Percentiles rank a stretch among this genome's conserved stretches.
These are phyloP conservation scores for Galium porrigens DNA, from an alignment of 305 asterid species.

Conservation along the genomic window DNA sequence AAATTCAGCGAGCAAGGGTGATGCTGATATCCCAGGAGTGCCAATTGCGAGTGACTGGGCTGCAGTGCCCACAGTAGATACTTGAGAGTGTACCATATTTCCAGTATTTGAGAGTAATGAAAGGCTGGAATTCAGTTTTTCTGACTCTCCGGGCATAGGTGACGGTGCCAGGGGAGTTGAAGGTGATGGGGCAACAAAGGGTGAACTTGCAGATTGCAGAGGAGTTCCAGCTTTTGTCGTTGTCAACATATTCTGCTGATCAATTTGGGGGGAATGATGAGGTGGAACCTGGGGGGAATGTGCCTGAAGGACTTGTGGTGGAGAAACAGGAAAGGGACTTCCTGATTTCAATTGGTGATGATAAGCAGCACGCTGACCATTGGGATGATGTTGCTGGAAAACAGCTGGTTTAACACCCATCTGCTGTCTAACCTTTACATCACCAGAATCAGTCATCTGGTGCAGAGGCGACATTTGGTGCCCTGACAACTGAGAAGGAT, in stretches of 20 bases:
- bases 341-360: conserved; percentile 58
- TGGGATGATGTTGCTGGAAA: conserved; percentile 49
- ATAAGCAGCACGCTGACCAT: conserved; percentile 49
- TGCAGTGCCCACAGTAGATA: conserved; percentile 41
- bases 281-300: conserved; percentile 58
- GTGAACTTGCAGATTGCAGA: conserved; percentile 69
- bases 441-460: conserved; percentile 64
- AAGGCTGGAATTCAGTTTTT: conserved; percentile 50
- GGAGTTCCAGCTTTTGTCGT: conserved; percentile 69
- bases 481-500: conserved; percentile 41
- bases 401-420: conserved; percentile 65
- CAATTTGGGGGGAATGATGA: conserved; percentile 70
- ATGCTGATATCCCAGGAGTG: conserved; percentile 96
- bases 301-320: conserved; percentile 64
- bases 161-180: conserved; percentile 87
- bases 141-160: conserved; percentile 77
- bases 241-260: conserved; percentile 53
- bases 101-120: conserved; percentile 55
- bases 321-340: conserved; percentile 49
- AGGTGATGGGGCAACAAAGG: conserved; percentile 76
- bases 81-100: conserved; percentile 41
- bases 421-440: conserved; percentile 76
- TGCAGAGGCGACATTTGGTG: conserved; percentile 61
- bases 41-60: conserved; percentile 88
- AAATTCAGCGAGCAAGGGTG: conserved; percentile 88